phyloP scores from a whole-genome alignment of 2,329 filamentous ascomycete species.

The Aspergillus persii region DNA sequence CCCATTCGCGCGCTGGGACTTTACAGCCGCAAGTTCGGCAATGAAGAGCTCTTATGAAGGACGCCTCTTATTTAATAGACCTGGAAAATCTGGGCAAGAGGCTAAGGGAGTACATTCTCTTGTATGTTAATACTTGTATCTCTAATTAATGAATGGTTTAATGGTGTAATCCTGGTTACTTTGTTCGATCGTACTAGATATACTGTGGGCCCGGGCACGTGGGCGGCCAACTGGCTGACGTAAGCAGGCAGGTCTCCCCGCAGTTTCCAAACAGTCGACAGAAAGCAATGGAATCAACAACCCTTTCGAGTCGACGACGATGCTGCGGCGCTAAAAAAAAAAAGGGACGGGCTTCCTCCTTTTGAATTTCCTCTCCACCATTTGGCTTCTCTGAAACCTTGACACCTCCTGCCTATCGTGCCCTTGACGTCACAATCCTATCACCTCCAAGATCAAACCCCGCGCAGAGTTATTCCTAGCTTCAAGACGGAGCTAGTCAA shows the following conservation, averaged over 20 bases:
- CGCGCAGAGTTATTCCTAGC: background rate
- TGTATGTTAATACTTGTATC: background rate
- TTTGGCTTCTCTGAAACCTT: background rate
- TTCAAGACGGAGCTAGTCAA: background rate
- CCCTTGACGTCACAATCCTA: background rate
- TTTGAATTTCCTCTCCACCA: background rate
- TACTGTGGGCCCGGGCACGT: background rate
- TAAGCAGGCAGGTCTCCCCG: slow-evolving; percentile 8
- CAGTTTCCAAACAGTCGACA: slow-evolving; percentile 1
- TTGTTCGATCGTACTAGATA: no score
- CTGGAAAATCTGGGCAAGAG: background rate
- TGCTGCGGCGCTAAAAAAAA: background rate
- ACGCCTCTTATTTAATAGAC: background rate
- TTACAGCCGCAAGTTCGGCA: slow-evolving; percentile 72
- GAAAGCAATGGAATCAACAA: slow-evolving; percentile 15
- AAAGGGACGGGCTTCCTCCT: background rate
- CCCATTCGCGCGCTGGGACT: slow-evolving; percentile 90
- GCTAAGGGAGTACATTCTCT: background rate
- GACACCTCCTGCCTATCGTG: background rate
- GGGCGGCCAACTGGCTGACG: background rate
- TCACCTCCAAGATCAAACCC: background rate
- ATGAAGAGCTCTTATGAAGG: slow-evolving; percentile 53
- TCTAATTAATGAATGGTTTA: background rate
- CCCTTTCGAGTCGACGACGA: background rate
- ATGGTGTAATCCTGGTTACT: background rate